Evolutionary conservation across 371 early-diverging fungal species (phyloP), one percentile per base, ranked within the genome.

Genomic region (Polyrhizophydium stewartii): DNA sequence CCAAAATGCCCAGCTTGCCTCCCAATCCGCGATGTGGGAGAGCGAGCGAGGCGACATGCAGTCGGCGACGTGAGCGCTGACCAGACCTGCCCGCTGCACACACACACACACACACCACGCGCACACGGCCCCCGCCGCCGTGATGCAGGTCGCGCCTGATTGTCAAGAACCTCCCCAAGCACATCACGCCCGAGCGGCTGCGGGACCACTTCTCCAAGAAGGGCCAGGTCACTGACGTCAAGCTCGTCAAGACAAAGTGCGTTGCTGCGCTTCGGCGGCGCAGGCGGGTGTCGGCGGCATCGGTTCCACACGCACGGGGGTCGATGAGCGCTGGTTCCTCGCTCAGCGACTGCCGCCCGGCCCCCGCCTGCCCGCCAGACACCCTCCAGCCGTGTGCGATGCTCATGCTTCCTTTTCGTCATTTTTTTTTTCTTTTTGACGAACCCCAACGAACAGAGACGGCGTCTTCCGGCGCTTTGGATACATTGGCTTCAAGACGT

Each of bases 121-220:
- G n/a, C n/a, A n/a, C n/a, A n/a, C n/a, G n/a, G n/a, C n/a, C n/a
- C n/a, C 52, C n/a, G 51, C 9, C 10, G 9, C 16, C 37, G 41
- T 28, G 1, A 6, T 22, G 27, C 6, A 68, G 46, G 61, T 72
- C 75, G 21, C 77, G 87, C 28, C 74, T 96, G 21, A 89, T 94
- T 65, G 91, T 96, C 59, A 96, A 94, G 69, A 93, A 94, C 74
- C 79, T 97, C 31, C 98, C 98, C 41, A 92, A 91, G 70, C 83
- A 92, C 66, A 74, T 91, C 38, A 85, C 87, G 16, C 87, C 88
- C 43, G 91, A 93, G 41, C 83, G 92, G 61, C 83, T 97, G 66
- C 81, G 87, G 45, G 88, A 87, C 59, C 94, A 94, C 71, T 97
- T 97, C 73, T 78, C 85, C 45, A 65, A 80, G 28, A 86, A 87